A percentile compares a stretch with the other conserved stretches of the same genome.
Evolutionary conservation across 768 basidiomycete genomes (phyloP).

Genomic region (Mycena belliarum): DNA sequence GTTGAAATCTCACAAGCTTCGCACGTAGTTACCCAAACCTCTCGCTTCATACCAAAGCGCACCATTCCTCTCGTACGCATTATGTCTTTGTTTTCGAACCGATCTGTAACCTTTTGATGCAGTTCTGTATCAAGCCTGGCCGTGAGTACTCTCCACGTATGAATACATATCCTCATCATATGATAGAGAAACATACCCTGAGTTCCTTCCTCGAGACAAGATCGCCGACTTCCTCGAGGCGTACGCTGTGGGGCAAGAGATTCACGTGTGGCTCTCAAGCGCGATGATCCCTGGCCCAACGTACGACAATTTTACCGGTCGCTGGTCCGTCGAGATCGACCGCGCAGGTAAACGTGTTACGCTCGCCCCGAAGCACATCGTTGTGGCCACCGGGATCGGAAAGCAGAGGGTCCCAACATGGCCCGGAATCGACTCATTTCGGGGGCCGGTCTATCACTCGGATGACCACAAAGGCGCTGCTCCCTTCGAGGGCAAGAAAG

Average conservation of each 20-base stretch:
- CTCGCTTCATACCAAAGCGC: conserved; percentile 8
- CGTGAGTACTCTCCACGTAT: background rate
- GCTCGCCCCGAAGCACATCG: conserved; percentile 5
- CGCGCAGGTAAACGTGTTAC: background rate
- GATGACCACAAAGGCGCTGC: conserved; percentile 14
- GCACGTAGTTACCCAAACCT: conserved; percentile 21
- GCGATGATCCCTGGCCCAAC: background rate
- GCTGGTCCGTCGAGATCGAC: conserved; percentile 13
- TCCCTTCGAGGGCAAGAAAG: conserved; percentile 11
- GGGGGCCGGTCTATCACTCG: conserved; percentile 13
- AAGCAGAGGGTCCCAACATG: conserved; percentile 1
- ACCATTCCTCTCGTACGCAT: conserved; percentile 6
- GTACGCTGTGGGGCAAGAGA: conserved; percentile 10
- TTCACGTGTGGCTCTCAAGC: conserved; percentile 13
- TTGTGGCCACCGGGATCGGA: conserved; percentile 9
- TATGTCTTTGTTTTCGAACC: background rate
- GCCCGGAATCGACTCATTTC: conserved; percentile 13
- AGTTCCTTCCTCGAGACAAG: conserved; percentile 8
- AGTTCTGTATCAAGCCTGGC: conserved; percentile 18
- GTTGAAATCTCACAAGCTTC: no score
- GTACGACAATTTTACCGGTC: background rate
- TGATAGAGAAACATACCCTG: conserved; percentile 2
- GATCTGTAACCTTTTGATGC: no score
- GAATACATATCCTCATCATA: no score
- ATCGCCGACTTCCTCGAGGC: conserved; percentile 18